Evolutionary conservation across 2,329 filamentous ascomycete genomes (phyloP), one percentile per base, ranked within the genome.

Genomic region (Xylariaceae sp.): DNA sequence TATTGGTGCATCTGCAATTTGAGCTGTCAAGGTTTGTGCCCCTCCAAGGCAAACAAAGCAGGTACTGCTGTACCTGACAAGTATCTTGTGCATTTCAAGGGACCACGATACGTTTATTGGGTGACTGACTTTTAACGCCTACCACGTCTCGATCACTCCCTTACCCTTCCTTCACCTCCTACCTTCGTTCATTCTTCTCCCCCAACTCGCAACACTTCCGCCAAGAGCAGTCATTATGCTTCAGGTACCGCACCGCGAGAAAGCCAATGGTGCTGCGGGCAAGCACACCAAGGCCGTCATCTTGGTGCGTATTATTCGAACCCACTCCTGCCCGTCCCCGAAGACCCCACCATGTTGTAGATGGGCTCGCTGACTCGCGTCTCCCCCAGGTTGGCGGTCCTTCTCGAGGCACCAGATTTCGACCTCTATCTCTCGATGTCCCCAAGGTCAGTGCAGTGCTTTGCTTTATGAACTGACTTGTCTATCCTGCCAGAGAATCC

Each of bases 391-490:
- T 97, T 69, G 93, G 93, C 63, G 93, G 94, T 57, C 92, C 94
- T 50, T 97, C 92, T 54, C 85, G 94, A 81, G 94, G 94, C 72
- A 99, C 94, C 59, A 86, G 94, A 64, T 97, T 97, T 78, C 85
- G 94, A 65, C 94, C 94, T 66, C 82, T 99, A 64, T 96, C 92
- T 50, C 88, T 97, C 67, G 94, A 99, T 77, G 82, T 97, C 51
- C 94, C 94, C 66, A 97, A 97, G 86, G 91, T 93, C 75, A 58
- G 76, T 72, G 23, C 45, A 44, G 8, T 18, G 4, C 44, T 18
- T 32, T 50, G 32, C 20, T 20, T 26, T 24, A 32, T 29, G 36
- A 15, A 39, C 41, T 41, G 35, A 16, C 45, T 39, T 16, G 32
- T 11, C 13, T 8, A 30, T 30, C 30, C 16, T 11, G n/a, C 11